phyloP scores from a whole-genome alignment of 352 stramenopile genomes.

The Elongisporangium senticosum region DNA sequence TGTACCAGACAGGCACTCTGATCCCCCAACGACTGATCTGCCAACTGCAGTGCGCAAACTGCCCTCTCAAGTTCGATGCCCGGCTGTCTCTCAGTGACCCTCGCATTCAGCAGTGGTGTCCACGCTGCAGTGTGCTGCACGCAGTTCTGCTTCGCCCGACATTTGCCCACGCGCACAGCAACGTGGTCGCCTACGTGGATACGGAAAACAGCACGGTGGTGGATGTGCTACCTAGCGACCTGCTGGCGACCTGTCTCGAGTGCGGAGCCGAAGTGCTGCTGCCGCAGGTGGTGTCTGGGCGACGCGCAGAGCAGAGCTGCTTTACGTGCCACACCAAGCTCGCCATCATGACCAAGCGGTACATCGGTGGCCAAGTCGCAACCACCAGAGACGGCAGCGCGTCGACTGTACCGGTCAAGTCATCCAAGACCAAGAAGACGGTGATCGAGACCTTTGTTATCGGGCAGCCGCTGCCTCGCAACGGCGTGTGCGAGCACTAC shows the following conservation, averaged over 20 bases:
- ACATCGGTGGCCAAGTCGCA: constrained; percentile 25
- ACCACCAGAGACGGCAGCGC: constrained; percentile 5
- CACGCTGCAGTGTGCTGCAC: constrained; percentile 69
- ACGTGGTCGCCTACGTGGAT: constrained; percentile 60
- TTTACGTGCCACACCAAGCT: constrained; percentile 79
- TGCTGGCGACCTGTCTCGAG: constrained; percentile 66
- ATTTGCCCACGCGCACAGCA: constrained; percentile 63
- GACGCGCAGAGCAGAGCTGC: constrained; percentile 58
- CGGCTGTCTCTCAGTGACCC: constrained; percentile 36
- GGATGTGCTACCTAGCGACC: constrained; percentile 61
- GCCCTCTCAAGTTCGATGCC: constrained; percentile 67
- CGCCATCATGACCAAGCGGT: constrained; percentile 57
- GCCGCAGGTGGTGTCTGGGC: constrained; percentile 33
- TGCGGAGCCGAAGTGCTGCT: constrained; percentile 67
- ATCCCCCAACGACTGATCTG: constrained; percentile 55
- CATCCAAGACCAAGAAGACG: constrained; percentile 21
- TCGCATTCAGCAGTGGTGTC: constrained; percentile 71
- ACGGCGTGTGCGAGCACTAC: constrained; percentile 75
- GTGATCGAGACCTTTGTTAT: constrained; percentile 50
- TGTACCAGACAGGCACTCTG: constrained; percentile 75
- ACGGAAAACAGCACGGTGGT: constrained; percentile 67
- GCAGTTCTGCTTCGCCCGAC: constrained; percentile 55
- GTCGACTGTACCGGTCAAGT: constrained; percentile 4
- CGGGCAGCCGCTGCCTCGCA: constrained; percentile 62
- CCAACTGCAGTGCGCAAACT: constrained; percentile 68